phyloP scores from a whole-genome alignment of 208 protist species.

The Leishmania aethiopica region DNA sequence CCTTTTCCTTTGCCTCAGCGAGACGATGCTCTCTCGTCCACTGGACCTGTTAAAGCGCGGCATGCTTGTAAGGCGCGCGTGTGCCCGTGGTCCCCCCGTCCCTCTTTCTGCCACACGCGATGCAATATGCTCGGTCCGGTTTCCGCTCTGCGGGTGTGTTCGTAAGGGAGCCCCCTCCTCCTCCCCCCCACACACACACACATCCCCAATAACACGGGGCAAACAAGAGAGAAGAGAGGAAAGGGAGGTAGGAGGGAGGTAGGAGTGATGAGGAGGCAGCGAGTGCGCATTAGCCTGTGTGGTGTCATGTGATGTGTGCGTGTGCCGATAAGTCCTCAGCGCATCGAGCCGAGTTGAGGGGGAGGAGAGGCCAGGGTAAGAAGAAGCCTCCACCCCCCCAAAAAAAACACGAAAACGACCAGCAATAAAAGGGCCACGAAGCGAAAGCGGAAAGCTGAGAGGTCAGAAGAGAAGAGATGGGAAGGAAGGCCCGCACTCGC shows the following conservation, averaged over 20 bases:
- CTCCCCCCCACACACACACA: no score
- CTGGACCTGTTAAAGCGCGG: constrained; percentile 37
- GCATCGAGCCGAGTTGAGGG: neutral
- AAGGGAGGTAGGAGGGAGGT: neutral
- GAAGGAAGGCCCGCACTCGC: neutral
- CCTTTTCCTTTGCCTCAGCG: constrained; percentile 56
- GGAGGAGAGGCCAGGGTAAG: neutral
- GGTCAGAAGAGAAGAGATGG: neutral
- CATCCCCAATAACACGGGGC: neutral
- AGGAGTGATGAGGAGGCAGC: neutral
- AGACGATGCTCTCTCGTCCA: constrained; percentile 29
- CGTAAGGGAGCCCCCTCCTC: no score
- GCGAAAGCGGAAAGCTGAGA: neutral
- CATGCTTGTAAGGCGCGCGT: constrained; percentile 3
- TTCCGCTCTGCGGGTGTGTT: neutral
- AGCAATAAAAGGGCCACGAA: neutral
- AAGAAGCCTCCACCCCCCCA: neutral
- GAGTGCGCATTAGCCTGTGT: neutral
- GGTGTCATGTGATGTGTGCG: neutral
- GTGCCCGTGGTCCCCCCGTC: neutral
- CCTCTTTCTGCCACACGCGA: neutral
- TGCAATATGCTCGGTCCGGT: neutral
- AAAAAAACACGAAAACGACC: neutral
- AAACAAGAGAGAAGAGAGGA: neutral
- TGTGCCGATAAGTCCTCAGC: neutral